phyloP scores from a whole-genome alignment of 768 basidiomycete genomes.

The Mycena indigotica region DNA sequence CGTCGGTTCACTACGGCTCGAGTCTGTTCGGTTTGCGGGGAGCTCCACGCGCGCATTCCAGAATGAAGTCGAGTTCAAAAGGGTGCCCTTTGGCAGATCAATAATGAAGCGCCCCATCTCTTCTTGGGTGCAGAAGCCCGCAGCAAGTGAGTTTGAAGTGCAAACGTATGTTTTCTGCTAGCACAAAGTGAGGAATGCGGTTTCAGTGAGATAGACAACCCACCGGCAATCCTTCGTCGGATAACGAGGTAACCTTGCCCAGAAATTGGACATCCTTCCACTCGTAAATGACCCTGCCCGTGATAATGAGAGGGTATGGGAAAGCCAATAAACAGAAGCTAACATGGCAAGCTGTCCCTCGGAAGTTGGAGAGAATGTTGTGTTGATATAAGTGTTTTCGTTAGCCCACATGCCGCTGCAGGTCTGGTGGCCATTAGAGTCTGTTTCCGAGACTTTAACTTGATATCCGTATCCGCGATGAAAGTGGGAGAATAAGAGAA shows the following conservation, averaged over 20 bases:
- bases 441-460: constrained; percentile 32
- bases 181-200: constrained; percentile 16
- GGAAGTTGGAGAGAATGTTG: constrained; percentile 77
- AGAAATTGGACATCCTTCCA: constrained; percentile 88
- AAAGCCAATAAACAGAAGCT: neutral
- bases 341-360: constrained; percentile 83
- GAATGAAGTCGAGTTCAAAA: constrained; percentile 76
- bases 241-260: constrained; percentile 64
- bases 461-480: constrained; percentile 9
- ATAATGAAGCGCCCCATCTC: constrained; percentile 92
- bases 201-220: constrained; percentile 33
- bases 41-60: constrained; percentile 84
- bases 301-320: neutral
- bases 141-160: constrained; percentile 75
- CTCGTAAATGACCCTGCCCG: constrained; percentile 78
- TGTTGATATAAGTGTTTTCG: constrained; percentile 77
- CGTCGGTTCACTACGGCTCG: constrained; percentile 25
- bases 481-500: constrained; percentile 10
- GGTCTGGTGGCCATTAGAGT: constrained; percentile 80
- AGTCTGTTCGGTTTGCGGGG: constrained; percentile 38
- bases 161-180: constrained; percentile 93
- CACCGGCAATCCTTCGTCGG: constrained; percentile 64
- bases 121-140: constrained; percentile 66
- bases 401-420: constrained; percentile 96
- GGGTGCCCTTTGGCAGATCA: constrained; percentile 62